These are phyloP conservation scores for Fusarium pseudograminearum DNA, from an alignment of 2,329 filamentous ascomycete species.

Conservation along the genomic window DNA sequence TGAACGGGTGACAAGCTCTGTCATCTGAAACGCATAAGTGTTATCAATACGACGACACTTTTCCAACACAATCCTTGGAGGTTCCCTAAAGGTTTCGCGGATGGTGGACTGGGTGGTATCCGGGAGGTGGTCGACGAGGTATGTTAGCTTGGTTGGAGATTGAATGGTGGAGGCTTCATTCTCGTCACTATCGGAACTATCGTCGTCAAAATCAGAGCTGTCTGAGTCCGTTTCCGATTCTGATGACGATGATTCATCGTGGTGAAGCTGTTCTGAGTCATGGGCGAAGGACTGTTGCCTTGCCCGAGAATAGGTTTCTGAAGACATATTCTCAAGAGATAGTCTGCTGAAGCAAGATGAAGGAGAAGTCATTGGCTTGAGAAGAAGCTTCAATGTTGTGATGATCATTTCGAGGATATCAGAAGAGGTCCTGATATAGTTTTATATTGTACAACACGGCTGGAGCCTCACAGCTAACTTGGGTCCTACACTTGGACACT, in stretches of 20 bases:
- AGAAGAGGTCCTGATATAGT: slow-evolving; percentile 13
- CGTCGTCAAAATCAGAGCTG: slow-evolving; percentile 35
- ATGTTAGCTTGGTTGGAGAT: slow-evolving; percentile 57
- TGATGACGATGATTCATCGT: slow-evolving; percentile 47
- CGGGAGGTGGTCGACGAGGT: slow-evolving; percentile 56
- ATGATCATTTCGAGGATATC: background rate
- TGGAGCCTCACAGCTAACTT: slow-evolving; percentile 5
- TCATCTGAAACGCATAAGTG: slow-evolving; percentile 68
- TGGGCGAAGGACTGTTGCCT: slow-evolving; percentile 22
- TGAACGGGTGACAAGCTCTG: slow-evolving; percentile 64
- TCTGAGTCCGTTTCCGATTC: slow-evolving; percentile 46
- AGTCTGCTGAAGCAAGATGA: slow-evolving; percentile 47
- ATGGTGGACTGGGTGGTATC: slow-evolving; percentile 54
- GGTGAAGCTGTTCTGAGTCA: slow-evolving; percentile 12
- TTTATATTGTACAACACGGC: slow-evolving; percentile 38
- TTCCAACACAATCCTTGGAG: slow-evolving; percentile 63
- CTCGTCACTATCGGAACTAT: slow-evolving; percentile 52
- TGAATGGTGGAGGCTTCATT: slow-evolving; percentile 49
- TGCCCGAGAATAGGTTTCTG: slow-evolving; percentile 37
- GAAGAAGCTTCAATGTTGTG: background rate
- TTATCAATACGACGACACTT: slow-evolving; percentile 61
- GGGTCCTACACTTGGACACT: background rate
- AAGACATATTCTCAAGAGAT: slow-evolving; percentile 49
- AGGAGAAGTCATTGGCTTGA: slow-evolving; percentile 46
- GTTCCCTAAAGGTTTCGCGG: slow-evolving; percentile 60